These are phyloP conservation scores for Corylus americana DNA, from an alignment of 306 rosid genomes.

Conservation along the genomic window DNA sequence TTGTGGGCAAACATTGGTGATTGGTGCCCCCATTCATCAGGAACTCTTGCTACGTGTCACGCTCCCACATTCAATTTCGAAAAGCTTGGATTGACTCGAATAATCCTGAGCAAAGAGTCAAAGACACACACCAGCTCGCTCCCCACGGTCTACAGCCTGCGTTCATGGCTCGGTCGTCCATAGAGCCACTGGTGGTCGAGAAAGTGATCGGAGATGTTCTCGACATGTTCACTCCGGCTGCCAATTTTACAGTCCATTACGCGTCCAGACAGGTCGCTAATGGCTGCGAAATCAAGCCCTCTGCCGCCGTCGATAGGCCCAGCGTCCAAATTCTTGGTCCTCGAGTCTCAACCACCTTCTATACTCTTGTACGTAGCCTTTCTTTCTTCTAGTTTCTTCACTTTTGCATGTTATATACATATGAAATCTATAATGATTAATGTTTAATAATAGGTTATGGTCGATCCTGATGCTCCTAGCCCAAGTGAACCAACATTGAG, in stretches of 20 bases:
- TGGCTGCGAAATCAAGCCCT: conserved; percentile 38
- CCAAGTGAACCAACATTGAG: conserved; percentile 38
- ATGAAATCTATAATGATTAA: not conserved
- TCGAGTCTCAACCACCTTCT: conserved; percentile 9
- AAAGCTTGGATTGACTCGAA: not conserved
- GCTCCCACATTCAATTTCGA: not conserved
- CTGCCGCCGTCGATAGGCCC: conserved; percentile 21
- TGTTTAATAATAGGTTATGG: conserved; percentile 28
- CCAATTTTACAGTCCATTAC: conserved; percentile 22
- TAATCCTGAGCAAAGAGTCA: not conserved
- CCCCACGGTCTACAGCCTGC: no score
- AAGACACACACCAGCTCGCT: no score
- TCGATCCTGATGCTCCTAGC: conserved; percentile 45
- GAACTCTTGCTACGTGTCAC: conserved; percentile 17
- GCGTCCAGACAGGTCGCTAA: conserved; percentile 35
- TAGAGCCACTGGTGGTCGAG: conserved; percentile 37
- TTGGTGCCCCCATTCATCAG: conserved; percentile 13
- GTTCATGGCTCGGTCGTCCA: conserved; percentile 25
- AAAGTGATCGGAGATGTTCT: conserved; percentile 40
- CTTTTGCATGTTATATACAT: no score
- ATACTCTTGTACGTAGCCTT: conserved; percentile 18
- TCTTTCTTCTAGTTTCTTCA: not conserved
- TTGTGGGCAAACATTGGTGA: conserved; percentile 3
- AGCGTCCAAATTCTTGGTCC: conserved; percentile 26
- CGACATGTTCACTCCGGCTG: conserved; percentile 34